Evolutionary conservation across 1,139 yeast species (phyloP).

Genomic region (Candida sanyaensis): DNA sequence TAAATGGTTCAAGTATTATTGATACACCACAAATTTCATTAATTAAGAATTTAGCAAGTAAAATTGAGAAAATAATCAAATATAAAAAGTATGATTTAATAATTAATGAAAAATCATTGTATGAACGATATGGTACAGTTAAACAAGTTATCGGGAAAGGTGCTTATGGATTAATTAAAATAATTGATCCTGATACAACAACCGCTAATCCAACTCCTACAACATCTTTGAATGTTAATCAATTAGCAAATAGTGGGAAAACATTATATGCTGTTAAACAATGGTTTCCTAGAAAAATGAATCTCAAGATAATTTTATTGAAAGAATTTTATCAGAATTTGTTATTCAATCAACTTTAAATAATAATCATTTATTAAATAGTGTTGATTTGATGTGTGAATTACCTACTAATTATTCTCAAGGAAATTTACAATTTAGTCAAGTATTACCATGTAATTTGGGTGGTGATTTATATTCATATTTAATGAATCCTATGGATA

Average conservation of each 20-base stretch:
- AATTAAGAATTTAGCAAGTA: conserved; percentile 49
- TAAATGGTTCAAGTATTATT: conserved; percentile 49
- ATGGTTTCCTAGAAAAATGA: conserved; percentile 48
- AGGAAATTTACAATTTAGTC: conserved; percentile 54
- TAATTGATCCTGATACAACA: conserved; percentile 55
- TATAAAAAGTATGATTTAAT: conserved; percentile 20
- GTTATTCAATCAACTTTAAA: conserved; percentile 70
- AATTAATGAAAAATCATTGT: conserved; percentile 27
- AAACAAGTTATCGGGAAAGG: conserved; percentile 84
- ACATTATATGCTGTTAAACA: conserved; percentile 72
- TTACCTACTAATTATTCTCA: conserved; percentile 11
- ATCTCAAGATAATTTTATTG: conserved; percentile 58
- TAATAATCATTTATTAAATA: conserved; percentile 67
- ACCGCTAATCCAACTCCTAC: not conserved
- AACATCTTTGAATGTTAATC: not conserved
- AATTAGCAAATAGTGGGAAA: too few relatives aligned
- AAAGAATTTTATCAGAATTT: conserved; percentile 75
- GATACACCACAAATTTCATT: conserved; percentile 55
- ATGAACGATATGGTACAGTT: conserved; percentile 74
- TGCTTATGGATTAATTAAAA: conserved; percentile 81
- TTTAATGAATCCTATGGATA: conserved; percentile 23
- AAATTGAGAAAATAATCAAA: conserved; percentile 31
- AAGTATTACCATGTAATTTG: conserved; percentile 77
- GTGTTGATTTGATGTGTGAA: conserved; percentile 66
- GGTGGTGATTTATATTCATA: conserved; percentile 67